Percentiles rank a stretch among this genome's conserved stretches.
Conservation (phyloP, 2,329 filamentous ascomycete species). For the Trichoderma sp. region DNA sequence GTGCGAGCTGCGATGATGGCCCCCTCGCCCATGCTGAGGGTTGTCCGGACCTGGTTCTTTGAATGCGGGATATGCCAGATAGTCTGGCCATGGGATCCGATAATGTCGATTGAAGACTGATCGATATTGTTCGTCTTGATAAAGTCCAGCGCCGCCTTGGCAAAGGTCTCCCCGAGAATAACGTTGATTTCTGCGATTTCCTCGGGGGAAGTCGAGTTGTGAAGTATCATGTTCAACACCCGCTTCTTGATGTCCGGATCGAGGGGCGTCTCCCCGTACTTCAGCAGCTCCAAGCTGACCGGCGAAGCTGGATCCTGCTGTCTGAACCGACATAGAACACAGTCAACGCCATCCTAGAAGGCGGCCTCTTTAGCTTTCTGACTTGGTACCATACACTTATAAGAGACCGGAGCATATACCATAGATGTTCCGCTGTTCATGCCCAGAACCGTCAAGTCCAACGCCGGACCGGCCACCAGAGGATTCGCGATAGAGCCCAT, state of each 20-base stretch:
- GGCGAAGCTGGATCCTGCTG: constrained; percentile 23
- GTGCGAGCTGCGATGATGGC: constrained; percentile 56
- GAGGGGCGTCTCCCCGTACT: constrained; percentile 29
- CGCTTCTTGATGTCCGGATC: constrained; percentile 22
- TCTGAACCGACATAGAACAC: constrained; percentile 27
- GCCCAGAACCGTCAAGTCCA: constrained; percentile 28
- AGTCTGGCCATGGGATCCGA: constrained; percentile 61
- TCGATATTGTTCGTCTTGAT: constrained; percentile 28
- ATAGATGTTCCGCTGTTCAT: constrained; percentile 29
- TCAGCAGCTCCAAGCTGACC: constrained; percentile 27
- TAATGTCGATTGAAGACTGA: constrained; percentile 49
- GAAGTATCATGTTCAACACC: constrained; percentile 28
- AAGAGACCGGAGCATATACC: background rate
- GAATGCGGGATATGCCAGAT: constrained; percentile 60
- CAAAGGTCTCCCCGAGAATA: constrained; percentile 28
- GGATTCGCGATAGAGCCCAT: constrained; percentile 14
- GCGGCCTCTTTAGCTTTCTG: background rate
- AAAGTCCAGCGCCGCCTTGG: constrained; percentile 25
- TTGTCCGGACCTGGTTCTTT: constrained; percentile 48
- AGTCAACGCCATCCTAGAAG: constrained; percentile 28
- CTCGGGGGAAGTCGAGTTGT: constrained; percentile 25
- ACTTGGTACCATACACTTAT: background rate
- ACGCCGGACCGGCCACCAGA: background rate
- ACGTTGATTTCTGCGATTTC: constrained; percentile 28
- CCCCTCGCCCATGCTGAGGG: constrained; percentile 60